Percentiles rank a stretch among this genome's conserved stretches.
Conservation (phyloP, 2,329 filamentous ascomycete genomes). For the Pseudogymnoascus destructans region DNA sequence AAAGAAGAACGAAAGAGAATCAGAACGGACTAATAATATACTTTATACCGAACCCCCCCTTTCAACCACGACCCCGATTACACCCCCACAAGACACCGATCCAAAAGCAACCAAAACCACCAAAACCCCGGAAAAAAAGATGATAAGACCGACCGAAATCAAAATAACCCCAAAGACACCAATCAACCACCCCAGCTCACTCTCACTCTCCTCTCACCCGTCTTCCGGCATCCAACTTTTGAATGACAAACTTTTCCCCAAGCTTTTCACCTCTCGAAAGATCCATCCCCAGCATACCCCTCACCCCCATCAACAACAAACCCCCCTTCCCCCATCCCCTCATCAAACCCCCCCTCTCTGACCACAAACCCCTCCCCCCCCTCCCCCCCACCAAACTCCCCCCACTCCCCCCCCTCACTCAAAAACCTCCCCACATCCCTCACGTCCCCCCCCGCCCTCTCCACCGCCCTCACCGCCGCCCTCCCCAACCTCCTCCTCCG, state of each 20-base stretch:
- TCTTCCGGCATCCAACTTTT: neutral
- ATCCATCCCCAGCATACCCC: neutral
- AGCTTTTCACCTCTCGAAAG: neutral
- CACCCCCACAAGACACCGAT: neutral
- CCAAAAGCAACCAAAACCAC: no score
- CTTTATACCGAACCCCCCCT: neutral
- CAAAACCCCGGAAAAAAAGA: neutral
- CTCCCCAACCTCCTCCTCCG: slow-evolving; percentile 55
- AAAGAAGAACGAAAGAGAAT: neutral
- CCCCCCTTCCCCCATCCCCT: no score
- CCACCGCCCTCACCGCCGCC: slow-evolving; percentile 54
- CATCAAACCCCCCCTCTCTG: neutral
- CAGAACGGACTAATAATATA: neutral
- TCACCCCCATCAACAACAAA: neutral
- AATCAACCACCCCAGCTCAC: neutral
- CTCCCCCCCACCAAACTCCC: no score
- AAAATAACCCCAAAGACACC: neutral
- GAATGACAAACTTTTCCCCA: neutral
- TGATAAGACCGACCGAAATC: neutral
- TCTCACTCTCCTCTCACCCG: neutral
- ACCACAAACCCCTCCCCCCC: no score
- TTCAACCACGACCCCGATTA: neutral
- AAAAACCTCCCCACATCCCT: slow-evolving; percentile 29
- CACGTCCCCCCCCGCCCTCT: slow-evolving; percentile 57
- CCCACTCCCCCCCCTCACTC: neutral